These are phyloP conservation scores for Pneumocystis oryctolagi DNA, from an alignment of 1,139 yeast species.

Conservation along the genomic window DNA sequence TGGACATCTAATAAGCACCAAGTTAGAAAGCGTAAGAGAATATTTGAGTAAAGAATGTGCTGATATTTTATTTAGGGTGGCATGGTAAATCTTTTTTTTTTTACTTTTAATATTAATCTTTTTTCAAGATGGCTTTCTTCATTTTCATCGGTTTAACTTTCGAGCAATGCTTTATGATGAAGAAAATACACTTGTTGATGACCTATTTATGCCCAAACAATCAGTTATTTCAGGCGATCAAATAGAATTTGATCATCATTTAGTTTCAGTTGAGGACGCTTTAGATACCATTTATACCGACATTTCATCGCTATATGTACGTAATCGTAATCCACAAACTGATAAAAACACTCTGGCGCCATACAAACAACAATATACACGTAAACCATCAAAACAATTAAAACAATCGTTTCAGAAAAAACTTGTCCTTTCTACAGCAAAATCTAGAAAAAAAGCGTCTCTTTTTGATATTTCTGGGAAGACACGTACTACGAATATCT, in stretches of 20 bases:
- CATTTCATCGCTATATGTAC: not conserved
- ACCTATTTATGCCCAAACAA: slow-evolving; percentile 22
- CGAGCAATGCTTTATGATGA: slow-evolving; percentile 33
- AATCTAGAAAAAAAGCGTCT: not conserved
- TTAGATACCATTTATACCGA: not conserved
- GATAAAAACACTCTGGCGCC: not conserved
- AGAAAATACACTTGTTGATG: slow-evolving; percentile 27
- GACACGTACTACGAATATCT: not conserved
- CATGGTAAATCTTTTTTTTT: not conserved
- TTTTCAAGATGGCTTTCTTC: slow-evolving; percentile 33
- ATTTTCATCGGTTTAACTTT: slow-evolving; percentile 35
- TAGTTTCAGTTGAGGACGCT: slow-evolving; percentile 16
- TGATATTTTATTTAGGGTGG: not conserved
- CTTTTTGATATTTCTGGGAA: not conserved
- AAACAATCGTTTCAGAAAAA: not conserved
- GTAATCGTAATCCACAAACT: not conserved
- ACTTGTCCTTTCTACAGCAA: not conserved
- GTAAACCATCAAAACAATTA: not conserved
- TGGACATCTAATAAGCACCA: not conserved
- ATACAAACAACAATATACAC: not conserved
- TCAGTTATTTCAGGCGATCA: slow-evolving; percentile 16
- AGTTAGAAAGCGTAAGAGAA: not conserved
- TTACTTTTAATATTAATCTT: not conserved
- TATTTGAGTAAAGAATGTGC: not conserved
- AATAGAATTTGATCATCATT: slow-evolving; percentile 17